phyloP scores from a whole-genome alignment of 2,329 filamentous ascomycete genomes.

The Plectosphaerella plurivora region DNA sequence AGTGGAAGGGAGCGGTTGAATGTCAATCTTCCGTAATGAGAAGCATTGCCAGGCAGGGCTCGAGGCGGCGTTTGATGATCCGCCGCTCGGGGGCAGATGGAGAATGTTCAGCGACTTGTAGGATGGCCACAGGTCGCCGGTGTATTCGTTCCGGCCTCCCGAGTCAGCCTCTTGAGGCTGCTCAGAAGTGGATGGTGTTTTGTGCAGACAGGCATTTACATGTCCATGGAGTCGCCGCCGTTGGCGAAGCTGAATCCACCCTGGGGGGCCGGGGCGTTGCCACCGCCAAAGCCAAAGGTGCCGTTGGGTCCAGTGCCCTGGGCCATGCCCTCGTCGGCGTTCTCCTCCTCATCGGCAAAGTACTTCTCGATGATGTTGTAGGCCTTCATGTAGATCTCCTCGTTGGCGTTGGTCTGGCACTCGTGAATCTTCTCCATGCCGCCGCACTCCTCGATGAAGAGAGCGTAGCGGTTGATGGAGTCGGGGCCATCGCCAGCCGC shows the following conservation, averaged over 20 bases:
- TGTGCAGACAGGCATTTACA: conserved; percentile 37
- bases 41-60: too few species aligned
- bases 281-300: conserved; percentile 70
- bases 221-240: conserved; percentile 60
- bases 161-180: background rate
- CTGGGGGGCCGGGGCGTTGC: conserved; percentile 54
- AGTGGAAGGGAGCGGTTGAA: background rate
- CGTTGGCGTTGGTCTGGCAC: conserved; percentile 99
- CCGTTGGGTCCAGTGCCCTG: conserved; percentile 66
- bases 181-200: conserved; percentile 2
- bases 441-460: conserved; percentile 97
- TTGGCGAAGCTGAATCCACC: conserved; percentile 94
- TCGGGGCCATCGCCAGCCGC: conserved; percentile 69
- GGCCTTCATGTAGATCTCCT: conserved; percentile 99
- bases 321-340: conserved; percentile 75
- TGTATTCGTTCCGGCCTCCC: background rate
- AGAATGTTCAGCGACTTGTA: background rate
- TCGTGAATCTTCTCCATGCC: conserved; percentile 99
- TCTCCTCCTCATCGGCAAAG: conserved; percentile 97
- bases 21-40: too few species aligned
- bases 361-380: conserved; percentile 99
- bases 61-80: too few species aligned
- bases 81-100: background rate
- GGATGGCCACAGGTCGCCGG: background rate
- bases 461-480: conserved; percentile 89